phyloP scores from a whole-genome alignment of 2,329 filamentous ascomycete genomes.

The Graphilbum sp. region DNA sequence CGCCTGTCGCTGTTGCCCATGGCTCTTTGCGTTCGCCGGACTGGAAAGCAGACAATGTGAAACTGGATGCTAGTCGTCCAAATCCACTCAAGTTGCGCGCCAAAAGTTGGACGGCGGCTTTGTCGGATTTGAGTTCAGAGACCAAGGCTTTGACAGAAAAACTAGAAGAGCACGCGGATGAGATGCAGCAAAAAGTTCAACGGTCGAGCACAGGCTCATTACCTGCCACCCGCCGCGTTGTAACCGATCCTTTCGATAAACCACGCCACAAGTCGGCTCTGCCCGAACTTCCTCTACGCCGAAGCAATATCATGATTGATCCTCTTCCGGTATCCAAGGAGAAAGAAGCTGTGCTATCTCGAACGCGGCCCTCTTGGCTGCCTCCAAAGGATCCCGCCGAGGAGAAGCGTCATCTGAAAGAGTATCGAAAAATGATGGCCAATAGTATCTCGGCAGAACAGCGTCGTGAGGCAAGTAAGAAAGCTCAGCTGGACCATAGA shows the following conservation, averaged over 20 bases:
- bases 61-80: constrained; percentile 18
- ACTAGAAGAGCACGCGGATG: constrained; percentile 60
- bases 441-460: constrained; percentile 42
- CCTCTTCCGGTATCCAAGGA: constrained; percentile 72
- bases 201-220: constrained; percentile 20
- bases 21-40: constrained; percentile 42
- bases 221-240: constrained; percentile 17
- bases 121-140: constrained; percentile 54
- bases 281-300: constrained; percentile 52
- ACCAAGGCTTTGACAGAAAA: constrained; percentile 62
- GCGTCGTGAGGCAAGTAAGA: constrained; percentile 36
- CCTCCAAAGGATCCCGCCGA: constrained; percentile 81
- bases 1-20: constrained; percentile 38
- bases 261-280: constrained; percentile 47
- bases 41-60: constrained; percentile 30
- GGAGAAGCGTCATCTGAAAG: constrained; percentile 72
- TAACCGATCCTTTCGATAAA: constrained; percentile 22
- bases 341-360: constrained; percentile 67
- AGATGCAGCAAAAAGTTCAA: constrained; percentile 32
- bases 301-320: constrained; percentile 69
- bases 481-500: constrained; percentile 33
- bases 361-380: constrained; percentile 70
- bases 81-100: constrained; percentile 37
- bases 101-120: constrained; percentile 59
- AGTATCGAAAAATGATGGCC: constrained; percentile 73